phyloP scores from a whole-genome alignment of 768 basidiomycete genomes.

The Mycena latifolia region DNA sequence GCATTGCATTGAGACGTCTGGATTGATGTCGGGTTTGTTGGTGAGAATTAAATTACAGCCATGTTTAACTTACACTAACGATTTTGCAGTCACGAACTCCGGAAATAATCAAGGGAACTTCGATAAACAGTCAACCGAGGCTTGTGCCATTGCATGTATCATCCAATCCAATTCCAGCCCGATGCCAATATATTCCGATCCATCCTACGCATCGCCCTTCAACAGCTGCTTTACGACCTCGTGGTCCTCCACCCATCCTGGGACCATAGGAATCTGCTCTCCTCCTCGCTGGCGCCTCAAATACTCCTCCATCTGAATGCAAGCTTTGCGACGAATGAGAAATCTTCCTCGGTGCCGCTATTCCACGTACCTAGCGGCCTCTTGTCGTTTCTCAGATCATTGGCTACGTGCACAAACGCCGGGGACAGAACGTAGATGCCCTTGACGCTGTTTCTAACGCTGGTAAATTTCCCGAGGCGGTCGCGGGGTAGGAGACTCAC shows the following conservation, averaged over 20 bases:
- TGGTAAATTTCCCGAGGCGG: neutral
- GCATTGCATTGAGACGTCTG: too few relatives aligned
- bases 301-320: conserved; percentile 2
- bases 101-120: too few relatives aligned
- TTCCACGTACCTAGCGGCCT: neutral
- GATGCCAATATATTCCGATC: too few relatives aligned
- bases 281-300: conserved; percentile 1
- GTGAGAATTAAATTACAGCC: too few relatives aligned
- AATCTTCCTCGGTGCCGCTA: neutral
- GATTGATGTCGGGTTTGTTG: too few relatives aligned
- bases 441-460: neutral
- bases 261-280: conserved; percentile 11
- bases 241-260: conserved; percentile 12
- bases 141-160: too few relatives aligned
- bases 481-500: neutral
- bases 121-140: too few relatives aligned
- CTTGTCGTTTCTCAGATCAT: conserved; percentile 1
- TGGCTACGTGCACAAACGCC: neutral
- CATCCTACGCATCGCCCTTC: neutral
- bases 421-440: conserved; percentile 2
- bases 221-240: conserved; percentile 11
- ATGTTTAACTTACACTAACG: too few relatives aligned
- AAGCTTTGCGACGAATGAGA: neutral
- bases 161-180: too few relatives aligned
- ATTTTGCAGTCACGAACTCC: too few relatives aligned